Conservation (phyloP, 139 green algal species). For the Chlamydomonas schloesseri region DNA sequence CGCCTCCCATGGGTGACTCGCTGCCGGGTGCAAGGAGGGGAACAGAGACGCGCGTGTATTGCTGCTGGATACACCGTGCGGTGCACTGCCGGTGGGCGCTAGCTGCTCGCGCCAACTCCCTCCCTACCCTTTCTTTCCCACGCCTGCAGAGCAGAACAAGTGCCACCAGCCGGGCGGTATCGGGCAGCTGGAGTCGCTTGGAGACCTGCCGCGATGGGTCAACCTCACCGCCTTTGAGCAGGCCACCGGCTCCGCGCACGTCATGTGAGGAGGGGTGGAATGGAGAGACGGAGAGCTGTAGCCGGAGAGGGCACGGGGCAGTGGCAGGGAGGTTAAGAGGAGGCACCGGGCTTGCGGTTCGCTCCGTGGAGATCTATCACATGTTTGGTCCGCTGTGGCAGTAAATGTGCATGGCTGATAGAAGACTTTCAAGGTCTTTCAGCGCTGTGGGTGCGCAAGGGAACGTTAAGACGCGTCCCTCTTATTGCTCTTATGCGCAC, state of each 20-base stretch:
- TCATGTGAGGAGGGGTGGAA: conserved; percentile 16
- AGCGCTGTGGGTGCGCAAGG: too few relatives aligned
- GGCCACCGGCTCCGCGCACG: not conserved
- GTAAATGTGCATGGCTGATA: not conserved
- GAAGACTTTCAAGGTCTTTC: not conserved
- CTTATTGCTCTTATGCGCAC: too few relatives aligned
- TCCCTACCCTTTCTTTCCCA: too few relatives aligned
- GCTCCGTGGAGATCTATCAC: too few relatives aligned
- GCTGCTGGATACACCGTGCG: not conserved
- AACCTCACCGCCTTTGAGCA: not conserved
- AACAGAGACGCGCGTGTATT: not conserved
- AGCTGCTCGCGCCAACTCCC: too few relatives aligned
- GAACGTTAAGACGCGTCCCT: too few relatives aligned
- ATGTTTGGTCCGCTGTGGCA: not conserved
- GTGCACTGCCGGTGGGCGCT: too few relatives aligned
- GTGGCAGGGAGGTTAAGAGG: too few relatives aligned
- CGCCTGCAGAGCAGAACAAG: not conserved
- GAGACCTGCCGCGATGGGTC: conserved; percentile 20
- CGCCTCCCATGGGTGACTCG: too few relatives aligned
- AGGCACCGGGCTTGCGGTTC: too few relatives aligned
- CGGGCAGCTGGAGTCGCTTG: not conserved
- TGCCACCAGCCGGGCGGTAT: not conserved
- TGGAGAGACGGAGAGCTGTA: too few relatives aligned
- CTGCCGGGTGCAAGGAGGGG: not conserved
- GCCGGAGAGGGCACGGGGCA: too few relatives aligned